A percentile compares a stretch with the other conserved stretches of the same genome.
Evolutionary conservation across 1,139 yeast species (phyloP).

Genomic region (Arxiozyma slooffiae): DNA sequence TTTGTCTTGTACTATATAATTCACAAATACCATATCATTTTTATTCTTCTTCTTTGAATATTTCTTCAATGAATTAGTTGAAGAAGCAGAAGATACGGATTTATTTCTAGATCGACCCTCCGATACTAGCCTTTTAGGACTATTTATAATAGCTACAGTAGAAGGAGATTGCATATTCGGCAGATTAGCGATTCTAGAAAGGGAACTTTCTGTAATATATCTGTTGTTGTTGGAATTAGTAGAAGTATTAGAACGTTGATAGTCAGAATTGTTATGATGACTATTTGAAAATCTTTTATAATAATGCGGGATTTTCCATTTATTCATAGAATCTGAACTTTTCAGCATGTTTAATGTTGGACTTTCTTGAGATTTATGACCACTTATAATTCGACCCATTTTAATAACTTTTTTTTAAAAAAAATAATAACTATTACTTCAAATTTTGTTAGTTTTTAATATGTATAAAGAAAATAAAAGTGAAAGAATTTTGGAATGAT

Average conservation of each 20-base stretch:
- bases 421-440: neutral
- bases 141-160: conserved; percentile 16
- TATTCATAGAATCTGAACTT: conserved; percentile 20
- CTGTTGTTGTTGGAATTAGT: conserved; percentile 1
- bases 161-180: conserved; percentile 10
- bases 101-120: conserved; percentile 13
- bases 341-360: conserved; percentile 9
- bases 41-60: conserved; percentile 18
- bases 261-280: conserved; percentile 5
- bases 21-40: conserved; percentile 29
- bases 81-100: conserved; percentile 1
- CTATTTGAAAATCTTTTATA: conserved; percentile 20
- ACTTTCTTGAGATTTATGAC: conserved; percentile 3
- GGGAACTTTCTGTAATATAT: neutral
- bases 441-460: neutral
- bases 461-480: too few species aligned
- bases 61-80: conserved; percentile 1
- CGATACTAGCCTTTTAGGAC: conserved; percentile 26
- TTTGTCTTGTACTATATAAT: conserved; percentile 28
- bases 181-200: neutral
- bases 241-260: conserved; percentile 5
- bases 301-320: conserved; percentile 31
- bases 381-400: conserved; percentile 4
- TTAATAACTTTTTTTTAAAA: too few species aligned
- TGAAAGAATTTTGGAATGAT: too few species aligned